These are phyloP conservation scores for Mycosphaerella arachidis DNA, from an alignment of 2,329 filamentous ascomycete species.

Conservation along the genomic window DNA sequence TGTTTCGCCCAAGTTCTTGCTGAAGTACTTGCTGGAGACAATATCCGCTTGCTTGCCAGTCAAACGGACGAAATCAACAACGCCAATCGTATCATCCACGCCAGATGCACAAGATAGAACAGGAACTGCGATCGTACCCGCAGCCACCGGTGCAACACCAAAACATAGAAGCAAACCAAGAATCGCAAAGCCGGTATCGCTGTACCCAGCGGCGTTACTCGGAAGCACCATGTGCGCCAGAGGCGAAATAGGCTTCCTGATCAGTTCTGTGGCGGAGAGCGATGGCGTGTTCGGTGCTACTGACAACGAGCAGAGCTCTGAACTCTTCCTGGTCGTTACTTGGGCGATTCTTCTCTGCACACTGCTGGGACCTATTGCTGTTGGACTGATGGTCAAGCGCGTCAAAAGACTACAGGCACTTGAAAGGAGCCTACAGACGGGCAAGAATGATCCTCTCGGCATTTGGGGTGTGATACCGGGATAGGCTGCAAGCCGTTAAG, in stretches of 20 bases:
- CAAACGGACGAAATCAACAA: not conserved
- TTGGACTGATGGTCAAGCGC: slow-evolving; percentile 47
- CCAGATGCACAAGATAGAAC: not conserved
- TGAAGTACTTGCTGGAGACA: not conserved
- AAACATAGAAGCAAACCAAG: not conserved
- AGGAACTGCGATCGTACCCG: not conserved
- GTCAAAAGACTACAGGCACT: slow-evolving; percentile 39
- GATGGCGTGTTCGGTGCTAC: slow-evolving; percentile 44
- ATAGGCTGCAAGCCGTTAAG: not conserved
- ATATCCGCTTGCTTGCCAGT: slow-evolving; percentile 1
- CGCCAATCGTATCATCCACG: not conserved
- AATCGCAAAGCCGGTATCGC: slow-evolving; percentile 50
- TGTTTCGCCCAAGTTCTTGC: not conserved
- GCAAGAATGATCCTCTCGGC: slow-evolving; percentile 17
- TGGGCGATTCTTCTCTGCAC: slow-evolving; percentile 55
- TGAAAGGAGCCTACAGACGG: slow-evolving; percentile 7
- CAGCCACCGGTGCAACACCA: not conserved
- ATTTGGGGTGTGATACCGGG: slow-evolving; percentile 12
- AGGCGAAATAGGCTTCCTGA: slow-evolving; percentile 77
- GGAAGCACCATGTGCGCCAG: slow-evolving; percentile 68
- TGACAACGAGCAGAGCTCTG: slow-evolving; percentile 30
- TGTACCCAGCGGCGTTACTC: slow-evolving; percentile 64
- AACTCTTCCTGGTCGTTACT: slow-evolving; percentile 51
- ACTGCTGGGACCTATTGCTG: slow-evolving; percentile 50
- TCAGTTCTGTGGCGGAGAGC: slow-evolving; percentile 62